Evolutionary conservation across 257 asterid species (phyloP).

Genomic region (Solanum gandarillasii): DNA sequence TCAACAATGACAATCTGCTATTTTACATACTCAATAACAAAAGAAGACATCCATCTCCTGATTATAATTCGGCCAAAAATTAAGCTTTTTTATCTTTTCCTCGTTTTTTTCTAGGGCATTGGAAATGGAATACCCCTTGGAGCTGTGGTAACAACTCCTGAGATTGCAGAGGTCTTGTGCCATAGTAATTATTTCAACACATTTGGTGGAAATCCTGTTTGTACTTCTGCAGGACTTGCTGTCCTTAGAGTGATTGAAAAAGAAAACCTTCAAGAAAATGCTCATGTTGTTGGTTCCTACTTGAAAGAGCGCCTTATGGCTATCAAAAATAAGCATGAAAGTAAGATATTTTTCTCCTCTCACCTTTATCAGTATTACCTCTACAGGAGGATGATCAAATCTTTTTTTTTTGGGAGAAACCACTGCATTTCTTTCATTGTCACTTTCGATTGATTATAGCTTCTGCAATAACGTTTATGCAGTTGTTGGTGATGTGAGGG

Average conservation of each 20-base stretch:
- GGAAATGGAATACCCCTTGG: constrained; percentile 96
- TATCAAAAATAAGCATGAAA: constrained; percentile 57
- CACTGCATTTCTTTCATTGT: not conserved
- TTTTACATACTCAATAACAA: not conserved
- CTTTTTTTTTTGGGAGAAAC: not conserved
- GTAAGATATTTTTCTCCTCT: constrained; percentile 31
- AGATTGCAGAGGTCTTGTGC: constrained; percentile 65
- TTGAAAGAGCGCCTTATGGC: constrained; percentile 55
- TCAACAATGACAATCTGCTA: not conserved
- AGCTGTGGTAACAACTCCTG: constrained; percentile 86
- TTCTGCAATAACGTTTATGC: not conserved
- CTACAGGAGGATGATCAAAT: not conserved
- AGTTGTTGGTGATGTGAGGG: constrained; percentile 28
- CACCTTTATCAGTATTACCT: constrained; percentile 11
- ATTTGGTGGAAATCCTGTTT: constrained; percentile 91
- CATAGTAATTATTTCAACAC: constrained; percentile 66
- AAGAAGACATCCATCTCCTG: not conserved
- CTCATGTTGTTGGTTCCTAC: constrained; percentile 57
- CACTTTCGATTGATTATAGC: not conserved
- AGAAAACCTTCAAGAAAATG: constrained; percentile 81
- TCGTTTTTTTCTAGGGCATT: constrained; percentile 49
- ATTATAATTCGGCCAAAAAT: not conserved
- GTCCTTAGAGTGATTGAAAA: constrained; percentile 76
- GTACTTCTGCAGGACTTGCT: constrained; percentile 89
- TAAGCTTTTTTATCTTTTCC: not conserved